These are phyloP conservation scores for Boletus pseudo-olivaceus DNA, from an alignment of 768 basidiomycete species.

Conservation along the genomic window DNA sequence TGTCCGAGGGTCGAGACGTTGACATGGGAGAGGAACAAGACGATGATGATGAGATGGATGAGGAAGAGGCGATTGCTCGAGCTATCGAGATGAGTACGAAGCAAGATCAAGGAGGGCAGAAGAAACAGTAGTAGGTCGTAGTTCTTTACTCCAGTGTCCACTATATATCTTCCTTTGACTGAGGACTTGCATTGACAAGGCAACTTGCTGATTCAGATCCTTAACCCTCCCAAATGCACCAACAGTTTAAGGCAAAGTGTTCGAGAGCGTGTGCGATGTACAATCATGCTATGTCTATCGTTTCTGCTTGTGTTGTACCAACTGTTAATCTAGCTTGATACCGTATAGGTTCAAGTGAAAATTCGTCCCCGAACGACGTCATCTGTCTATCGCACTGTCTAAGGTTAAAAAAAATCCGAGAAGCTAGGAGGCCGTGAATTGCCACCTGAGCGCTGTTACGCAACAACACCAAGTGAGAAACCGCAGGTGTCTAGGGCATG, in stretches of 20 bases:
- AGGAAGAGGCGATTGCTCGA: slow-evolving; percentile 85
- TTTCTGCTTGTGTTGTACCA: not conserved
- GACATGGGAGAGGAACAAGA: slow-evolving; percentile 47
- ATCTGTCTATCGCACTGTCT: slow-evolving; percentile 11
- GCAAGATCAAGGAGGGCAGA: slow-evolving; percentile 46
- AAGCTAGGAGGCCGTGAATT: slow-evolving; percentile 24
- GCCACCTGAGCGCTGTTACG: slow-evolving; percentile 26
- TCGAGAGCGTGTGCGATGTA: not conserved
- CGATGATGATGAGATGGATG: slow-evolving; percentile 69
- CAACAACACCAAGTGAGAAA: slow-evolving; percentile 8
- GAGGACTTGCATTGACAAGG: not conserved
- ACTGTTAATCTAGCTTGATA: not conserved
- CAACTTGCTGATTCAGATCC: not conserved
- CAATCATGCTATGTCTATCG: not conserved
- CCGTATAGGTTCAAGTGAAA: slow-evolving; percentile 8
- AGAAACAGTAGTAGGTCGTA: slow-evolving; percentile 24
- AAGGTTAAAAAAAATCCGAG: slow-evolving; percentile 30
- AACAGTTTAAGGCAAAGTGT: not conserved
- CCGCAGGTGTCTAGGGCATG: too few relatives aligned
- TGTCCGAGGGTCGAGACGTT: slow-evolving; percentile 60
- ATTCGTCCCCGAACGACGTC: not conserved
- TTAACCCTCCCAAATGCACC: not conserved
- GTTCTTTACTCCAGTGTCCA: not conserved
- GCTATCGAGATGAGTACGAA: slow-evolving; percentile 96
- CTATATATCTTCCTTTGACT: slow-evolving; percentile 2